Evolutionary conservation across 768 basidiomycete species (phyloP), one percentile per base, ranked within the genome.

Genomic region (Pisolithus sp.): DNA sequence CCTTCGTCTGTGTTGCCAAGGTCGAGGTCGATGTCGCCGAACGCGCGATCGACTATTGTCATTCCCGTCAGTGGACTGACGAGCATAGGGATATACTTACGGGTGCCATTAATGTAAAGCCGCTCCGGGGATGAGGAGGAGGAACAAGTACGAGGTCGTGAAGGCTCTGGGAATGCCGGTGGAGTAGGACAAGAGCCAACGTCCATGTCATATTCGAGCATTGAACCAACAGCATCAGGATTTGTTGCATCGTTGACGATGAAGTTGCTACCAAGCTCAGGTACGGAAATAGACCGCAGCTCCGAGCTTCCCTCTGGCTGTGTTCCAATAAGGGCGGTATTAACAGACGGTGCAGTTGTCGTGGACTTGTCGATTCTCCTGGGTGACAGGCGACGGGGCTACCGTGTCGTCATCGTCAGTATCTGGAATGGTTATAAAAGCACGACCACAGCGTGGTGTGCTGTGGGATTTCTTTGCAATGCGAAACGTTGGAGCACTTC

Each of bases 391-490:
- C 5, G 15, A 24, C 21, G 46, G 9, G n/a, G 50, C 37, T 21
- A 37, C 20, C 20, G 41, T 24, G 18, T 10, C 1, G 9, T 57
- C 60, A 3, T 57, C 54, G 0, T 67, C 65, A 17, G 63, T 69
- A 18, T 69, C 67, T 10, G 50, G 46, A n/a, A 69, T 49, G 10
- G 54, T 58, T n/a, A 68, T 68, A 17, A 69, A 63, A 28, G 67
- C 67, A 26, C 8, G 12, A 30, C 6, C 38, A 30, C 31, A 2
- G 9, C 34, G 24, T 43, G 39, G 55, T 20, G 17, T 38, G 45
- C 31, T 28, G 17, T n/a, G 49, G 30, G 28, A 10, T 45, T 9
- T 7, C 23, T 20, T 21, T 39, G 21, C 46, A 43, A 36, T 52
- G 57, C 7, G 30, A 46, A 9, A 44, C 5, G 12, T 50, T 41